Base-by-base conservation (phyloP, 2,329 filamentous ascomycete genomes). In the Penicillium polonicum region DNA sequence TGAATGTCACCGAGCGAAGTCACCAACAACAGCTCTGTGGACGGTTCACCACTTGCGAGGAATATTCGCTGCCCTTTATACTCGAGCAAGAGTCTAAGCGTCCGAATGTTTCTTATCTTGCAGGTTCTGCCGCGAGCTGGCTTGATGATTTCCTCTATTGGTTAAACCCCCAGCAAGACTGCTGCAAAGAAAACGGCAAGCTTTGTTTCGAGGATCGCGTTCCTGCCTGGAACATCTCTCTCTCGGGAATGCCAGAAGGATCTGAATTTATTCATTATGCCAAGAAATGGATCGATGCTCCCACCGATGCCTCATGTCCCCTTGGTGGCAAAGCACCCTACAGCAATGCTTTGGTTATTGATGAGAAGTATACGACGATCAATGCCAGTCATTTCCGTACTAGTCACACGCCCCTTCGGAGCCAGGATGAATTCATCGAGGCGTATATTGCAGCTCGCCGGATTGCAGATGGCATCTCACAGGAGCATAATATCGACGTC, bases 131-230 rank as follows among this genome's bases (percentile, higher is more conserved):
- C 0, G 94, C 95, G 3, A 97, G 90, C 73, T 99, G 94, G 94
- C 84, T 99, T 19, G 94, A 99, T 64, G 94, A 99, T 71, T 97
- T 91, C 77, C 91, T 97, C 76, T 83, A 91, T 59, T 99, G 94
- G 93, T 80, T 97, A n/a, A 96, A 97, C 66, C 94, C 94, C 0
- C 84, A 86, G 51, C 84, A 91, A 43, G 89, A 92, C 44, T 87
- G 85, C 77, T 97, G 90, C 67, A 82, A 89, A 38, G 87, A 93
- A 59, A 71, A 85, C 49, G 85, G 85, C 45, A 79, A 86, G 65
- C 81, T 88, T 2, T 99, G 94, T 76, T 97, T 99, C 70, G 85
- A 85, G 27, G 81, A 87, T 60, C 87, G 92, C 42, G 76, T 87
- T 21, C 91, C 91, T 2, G 79, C 88, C 0, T 99, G 93, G 93